Evolutionary conservation across 306 rosid genomes (phyloP), one percentile per base, ranked within the genome.

Genomic region (Trifolium dubium): DNA sequence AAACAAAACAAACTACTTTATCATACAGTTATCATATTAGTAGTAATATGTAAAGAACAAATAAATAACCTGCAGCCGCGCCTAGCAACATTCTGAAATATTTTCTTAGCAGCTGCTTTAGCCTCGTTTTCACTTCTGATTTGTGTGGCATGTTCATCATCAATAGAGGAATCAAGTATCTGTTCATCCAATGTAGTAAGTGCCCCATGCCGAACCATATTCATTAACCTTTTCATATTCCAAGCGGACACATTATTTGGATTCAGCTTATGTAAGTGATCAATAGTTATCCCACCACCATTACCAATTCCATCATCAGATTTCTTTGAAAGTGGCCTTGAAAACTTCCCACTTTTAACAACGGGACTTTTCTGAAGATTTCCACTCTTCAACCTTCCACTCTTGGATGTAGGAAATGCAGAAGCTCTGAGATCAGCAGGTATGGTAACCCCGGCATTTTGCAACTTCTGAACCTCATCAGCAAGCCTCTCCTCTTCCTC

Each of bases 171-270:
- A 74, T 85, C 84, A 72, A 77, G 54, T 71, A 87, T 70, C 70
- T 85, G 92, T 73, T 92, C 96, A 69, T 90, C 92, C 51, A 90
- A 66, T 12, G 98, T 92, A 8, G 91, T 29, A 60, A 90, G 85
- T 35, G 90, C 34, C 10, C 98, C 98, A 11, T 86, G 78, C 17
- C 90, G 76, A 64, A 92, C 92, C 31, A 90, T 88, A 67, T 82
- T 90, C 80, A 92, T 86, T 28, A 92, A 75, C 83, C 98, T 88
- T 82, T 92, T 92, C 98, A 92, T 92, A 69, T 92, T 92, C 98
- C 98, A 92, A 0, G 98, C 97, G 18, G 98, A 92, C 3, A 92
- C 83, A 76, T 92, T 92, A 72, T 86, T 87, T 0, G 85, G 89
- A 83, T 88, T 92, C 67, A 88, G 78, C 87, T 69, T 90, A 67